Percentiles rank a stretch among this genome's conserved stretches.
Evolutionary conservation across 1,139 yeast genomes (phyloP).

Genomic region (Lodderomyces jiufengensis): DNA sequence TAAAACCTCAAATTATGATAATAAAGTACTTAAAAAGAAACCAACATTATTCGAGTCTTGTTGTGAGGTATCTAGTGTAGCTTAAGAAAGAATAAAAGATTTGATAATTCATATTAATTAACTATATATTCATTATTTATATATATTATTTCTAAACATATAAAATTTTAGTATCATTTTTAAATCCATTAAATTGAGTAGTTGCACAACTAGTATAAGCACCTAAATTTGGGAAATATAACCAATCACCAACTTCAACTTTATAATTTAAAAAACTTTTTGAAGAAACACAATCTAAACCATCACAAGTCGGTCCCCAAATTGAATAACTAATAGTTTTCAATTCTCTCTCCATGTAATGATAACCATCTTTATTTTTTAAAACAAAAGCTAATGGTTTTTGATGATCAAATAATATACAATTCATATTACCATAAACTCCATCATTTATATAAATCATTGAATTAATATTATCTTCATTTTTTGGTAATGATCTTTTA

Average conservation of each 20-base stretch:
- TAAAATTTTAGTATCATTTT: slow-evolving; percentile 49
- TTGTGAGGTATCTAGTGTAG: slow-evolving; percentile 20
- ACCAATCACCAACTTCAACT: slow-evolving; percentile 86
- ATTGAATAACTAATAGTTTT: slow-evolving; percentile 48
- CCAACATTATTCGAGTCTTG: slow-evolving; percentile 61
- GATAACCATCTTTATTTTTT: slow-evolving; percentile 48
- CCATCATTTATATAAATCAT: slow-evolving; percentile 89
- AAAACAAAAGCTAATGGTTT: slow-evolving; percentile 67
- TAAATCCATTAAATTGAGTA: slow-evolving; percentile 85
- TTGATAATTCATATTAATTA: too few species aligned
- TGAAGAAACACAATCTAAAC: slow-evolving; percentile 77
- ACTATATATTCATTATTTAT: too few species aligned
- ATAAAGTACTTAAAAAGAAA: slow-evolving; percentile 44
- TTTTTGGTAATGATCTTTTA: slow-evolving; percentile 46
- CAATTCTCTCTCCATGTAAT: slow-evolving; percentile 23
- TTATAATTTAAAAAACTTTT: slow-evolving; percentile 52
- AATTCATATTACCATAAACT: slow-evolving; percentile 91
- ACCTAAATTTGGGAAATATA: slow-evolving; percentile 78
- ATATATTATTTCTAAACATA: too few species aligned
- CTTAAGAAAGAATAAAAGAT: too few species aligned
- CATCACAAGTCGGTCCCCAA: slow-evolving; percentile 99
- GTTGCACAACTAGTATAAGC: slow-evolving; percentile 95
- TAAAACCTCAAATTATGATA: slow-evolving; percentile 48
- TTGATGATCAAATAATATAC: slow-evolving; percentile 91
- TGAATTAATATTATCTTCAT: slow-evolving; percentile 20